These are phyloP conservation scores for Castanospermum australe DNA, from an alignment of 306 rosid species.

Conservation along the genomic window DNA sequence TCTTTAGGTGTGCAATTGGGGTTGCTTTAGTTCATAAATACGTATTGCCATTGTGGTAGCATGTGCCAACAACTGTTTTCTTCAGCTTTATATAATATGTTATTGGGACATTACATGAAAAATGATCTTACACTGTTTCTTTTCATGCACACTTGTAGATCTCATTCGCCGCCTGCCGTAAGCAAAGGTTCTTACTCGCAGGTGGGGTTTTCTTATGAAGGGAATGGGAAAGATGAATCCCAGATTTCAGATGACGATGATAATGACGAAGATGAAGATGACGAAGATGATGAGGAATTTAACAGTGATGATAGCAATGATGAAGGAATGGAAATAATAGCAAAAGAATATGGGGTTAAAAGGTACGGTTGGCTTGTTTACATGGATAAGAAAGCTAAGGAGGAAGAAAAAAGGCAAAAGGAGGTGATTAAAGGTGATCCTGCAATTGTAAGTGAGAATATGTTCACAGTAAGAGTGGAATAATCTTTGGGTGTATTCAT, in stretches of 20 bases:
- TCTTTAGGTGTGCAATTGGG: too few species aligned
- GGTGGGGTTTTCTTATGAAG: slow-evolving; percentile 91
- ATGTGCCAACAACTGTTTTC: background rate
- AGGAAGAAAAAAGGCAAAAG: slow-evolving; percentile 91
- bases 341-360: slow-evolving; percentile 91
- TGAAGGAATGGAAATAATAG: slow-evolving; percentile 96
- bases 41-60: too few species aligned
- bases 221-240: slow-evolving; percentile 82
- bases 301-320: slow-evolving; percentile 95
- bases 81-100: background rate
- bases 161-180: slow-evolving; percentile 70
- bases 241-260: slow-evolving; percentile 76
- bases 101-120: slow-evolving; percentile 7
- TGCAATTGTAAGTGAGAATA: slow-evolving; percentile 80
- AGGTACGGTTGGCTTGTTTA: slow-evolving; percentile 98
- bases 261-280: slow-evolving; percentile 67
- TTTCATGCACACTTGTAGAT: slow-evolving; percentile 47
- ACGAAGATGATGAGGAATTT: slow-evolving; percentile 80
- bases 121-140: slow-evolving; percentile 22
- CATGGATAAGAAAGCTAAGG: slow-evolving; percentile 97
- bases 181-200: slow-evolving; percentile 89
- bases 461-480: slow-evolving; percentile 2
- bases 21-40: too few species aligned
- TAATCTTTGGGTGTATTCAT: background rate
- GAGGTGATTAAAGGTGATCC: slow-evolving; percentile 98